Evolutionary conservation across 2,329 filamentous ascomycete species (phyloP).

Genomic region (Blastomyces gilchristii): DNA sequence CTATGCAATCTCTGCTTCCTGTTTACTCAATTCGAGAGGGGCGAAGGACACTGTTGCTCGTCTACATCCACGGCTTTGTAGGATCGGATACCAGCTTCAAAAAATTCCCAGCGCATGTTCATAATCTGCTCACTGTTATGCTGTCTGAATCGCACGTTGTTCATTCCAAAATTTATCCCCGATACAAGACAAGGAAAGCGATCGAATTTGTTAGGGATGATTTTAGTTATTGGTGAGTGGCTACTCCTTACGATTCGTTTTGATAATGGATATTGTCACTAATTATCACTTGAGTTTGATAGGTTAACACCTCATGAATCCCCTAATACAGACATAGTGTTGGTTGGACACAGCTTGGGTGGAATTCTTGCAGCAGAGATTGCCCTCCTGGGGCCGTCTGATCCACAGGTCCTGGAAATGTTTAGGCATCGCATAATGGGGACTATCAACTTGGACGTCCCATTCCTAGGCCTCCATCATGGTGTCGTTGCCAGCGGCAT

Average conservation of each 20-base stretch:
- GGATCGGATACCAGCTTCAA: constrained; percentile 79
- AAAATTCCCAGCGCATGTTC: constrained; percentile 79
- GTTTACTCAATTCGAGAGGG: constrained; percentile 21
- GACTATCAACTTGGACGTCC: constrained; percentile 71
- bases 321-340: constrained; percentile 62
- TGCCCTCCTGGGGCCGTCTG: constrained; percentile 45
- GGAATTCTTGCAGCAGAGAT: constrained; percentile 74
- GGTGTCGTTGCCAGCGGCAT: constrained; percentile 76
- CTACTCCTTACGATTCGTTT: background rate
- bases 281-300: constrained; percentile 1
- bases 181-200: constrained; percentile 36
- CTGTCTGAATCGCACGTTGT: constrained; percentile 65
- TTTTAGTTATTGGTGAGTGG: constrained; percentile 61
- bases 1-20: constrained; percentile 23
- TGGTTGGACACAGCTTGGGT: constrained; percentile 85
- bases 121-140: constrained; percentile 57
- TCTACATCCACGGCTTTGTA: constrained; percentile 88
- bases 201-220: constrained; percentile 62
- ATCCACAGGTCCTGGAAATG: constrained; percentile 22
- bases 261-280: background rate
- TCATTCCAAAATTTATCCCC: constrained; percentile 59
- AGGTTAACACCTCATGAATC: constrained; percentile 68
- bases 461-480: constrained; percentile 79
- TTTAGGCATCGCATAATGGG: constrained; percentile 71
- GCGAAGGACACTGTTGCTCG: constrained; percentile 52